Evolutionary conservation across 106 monocot species (phyloP), one percentile per base, ranked within the genome.

Genomic region (Amphibolis antarctica): DNA sequence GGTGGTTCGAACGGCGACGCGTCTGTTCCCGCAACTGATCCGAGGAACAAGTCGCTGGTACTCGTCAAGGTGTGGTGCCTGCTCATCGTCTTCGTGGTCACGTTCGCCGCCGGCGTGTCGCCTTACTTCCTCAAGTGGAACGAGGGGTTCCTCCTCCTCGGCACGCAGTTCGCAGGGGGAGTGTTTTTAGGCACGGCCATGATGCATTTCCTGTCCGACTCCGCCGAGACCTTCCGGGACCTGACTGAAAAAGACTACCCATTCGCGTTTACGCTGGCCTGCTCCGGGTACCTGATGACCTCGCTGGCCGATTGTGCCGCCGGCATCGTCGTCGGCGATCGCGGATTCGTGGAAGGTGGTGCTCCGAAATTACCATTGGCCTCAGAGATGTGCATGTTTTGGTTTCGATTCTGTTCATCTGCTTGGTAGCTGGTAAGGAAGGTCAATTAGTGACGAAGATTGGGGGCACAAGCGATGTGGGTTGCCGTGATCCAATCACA

Each of bases 121-220:
- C 86, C 86, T 1, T 87, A 87, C 78, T 87, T 87, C 69, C 64
- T 63, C 54, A 67, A 75, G 28, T 87, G 86, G 86, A 87, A 83
- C 69, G 86, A 87, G 69, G 75, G 75, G 49, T 83, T 87, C 75
- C 69, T 87, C 52, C 66, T 87, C 5, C 55, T 87, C 31, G 86
- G 86, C 1, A 87, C 80, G 20, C 86, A 87, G 55, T 87, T 87
- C 69, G 80, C 86, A 12, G 86, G 77, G 1, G 86, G 86, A 9
- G 77, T 86, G 19, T 86, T 86, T 72, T 13, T 86, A 50, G 80
- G 80, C 25, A 86, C 86, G 0, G 25, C 86, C 0, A 69, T 86
- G 28, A 79, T 86, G 79, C 86, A 87, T 67, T 87, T 87, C 77
- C 66, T 87, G 5, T 31, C 75, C 23, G 86, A 87, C 49, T 61